Conservation (phyloP, 768 basidiomycete genomes). For the Omphalotus guepiniiformis region DNA sequence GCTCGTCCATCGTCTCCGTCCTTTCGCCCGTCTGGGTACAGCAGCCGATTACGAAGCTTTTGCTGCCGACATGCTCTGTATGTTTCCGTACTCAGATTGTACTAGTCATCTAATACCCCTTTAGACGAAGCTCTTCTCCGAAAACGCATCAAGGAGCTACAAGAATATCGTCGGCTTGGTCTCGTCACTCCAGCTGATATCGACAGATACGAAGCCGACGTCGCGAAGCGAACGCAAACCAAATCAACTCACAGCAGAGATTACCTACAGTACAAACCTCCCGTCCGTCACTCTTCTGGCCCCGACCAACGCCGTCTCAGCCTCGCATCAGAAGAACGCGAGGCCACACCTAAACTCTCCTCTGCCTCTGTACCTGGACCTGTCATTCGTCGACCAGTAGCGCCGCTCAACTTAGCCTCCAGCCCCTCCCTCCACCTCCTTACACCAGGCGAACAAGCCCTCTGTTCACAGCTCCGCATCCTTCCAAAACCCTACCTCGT, state of each 20-base stretch:
- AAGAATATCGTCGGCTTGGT: constrained; percentile 85
- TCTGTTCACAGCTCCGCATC: constrained; percentile 88
- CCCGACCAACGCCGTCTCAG: constrained; percentile 51
- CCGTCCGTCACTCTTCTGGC: constrained; percentile 48
- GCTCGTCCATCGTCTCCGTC: constrained; percentile 81
- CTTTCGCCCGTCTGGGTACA: constrained; percentile 88
- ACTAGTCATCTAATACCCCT: constrained; percentile 3
- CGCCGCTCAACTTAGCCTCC: constrained; percentile 86
- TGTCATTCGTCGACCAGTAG: constrained; percentile 33
- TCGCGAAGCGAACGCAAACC: constrained; percentile 61
- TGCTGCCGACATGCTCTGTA: constrained; percentile 86
- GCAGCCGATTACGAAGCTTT: constrained; percentile 89
- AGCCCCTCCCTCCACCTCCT: constrained; percentile 88
- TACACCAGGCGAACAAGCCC: constrained; percentile 78
- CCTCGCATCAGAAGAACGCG: constrained; percentile 52
- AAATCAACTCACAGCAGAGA: constrained; percentile 61
- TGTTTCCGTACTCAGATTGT: constrained; percentile 21
- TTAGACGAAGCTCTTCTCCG: constrained; percentile 85
- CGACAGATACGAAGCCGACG: constrained; percentile 80
- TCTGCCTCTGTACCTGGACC: constrained; percentile 30
- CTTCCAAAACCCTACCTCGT: constrained; percentile 93
- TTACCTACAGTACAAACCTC: constrained; percentile 44
- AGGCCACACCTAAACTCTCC: constrained; percentile 49
- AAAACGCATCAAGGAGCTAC: constrained; percentile 86
- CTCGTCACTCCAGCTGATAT: constrained; percentile 83